Base-by-base conservation (phyloP, 805 yeast genomes). In the Grigorovia humatica region DNA sequence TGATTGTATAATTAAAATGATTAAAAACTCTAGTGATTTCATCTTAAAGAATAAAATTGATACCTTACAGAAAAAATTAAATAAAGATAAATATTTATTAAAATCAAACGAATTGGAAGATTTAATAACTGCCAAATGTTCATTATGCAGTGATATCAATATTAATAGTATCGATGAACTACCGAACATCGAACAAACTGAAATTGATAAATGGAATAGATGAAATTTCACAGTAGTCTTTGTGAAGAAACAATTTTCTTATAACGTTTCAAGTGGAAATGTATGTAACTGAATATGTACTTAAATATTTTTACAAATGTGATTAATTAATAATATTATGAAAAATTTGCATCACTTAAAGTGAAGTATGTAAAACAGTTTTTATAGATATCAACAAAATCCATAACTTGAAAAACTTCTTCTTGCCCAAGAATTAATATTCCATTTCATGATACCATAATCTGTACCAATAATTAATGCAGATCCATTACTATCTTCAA, bases 1-100 rank as follows among this genome's bases (percentile, higher is more conserved):
- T 49, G 96, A 89, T 63, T 93, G 99, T 70, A 66, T 88, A n/a
- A 78, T 85, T 7, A 76, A 78, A 52, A 71, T 71, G 42, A 78
- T 85, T 38, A 62, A 83, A 49, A 72, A 73, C 40, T 81, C 84
- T 32, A 81, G 81, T 45, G 88, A 88, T 57, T 83, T 82, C 63
- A 74, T 80, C 43, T 74, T 83, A 49, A 82, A 83, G 63, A 81
- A 79, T 61, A 72, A 78, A 35, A 77, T 86, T 51, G 80, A 80
- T 52, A 76, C 73, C 50, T 52, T 63, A 43, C 60, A 57, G 27
- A 56, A 61, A 38, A 60, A 60, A 47, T 59, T 59, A 41, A 56
- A 57, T 19, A 64, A 60, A 51, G 61, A 57, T 45, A 58, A 58
- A 40, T 61, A 55, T 44, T 46, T 46, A 20, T 63, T 61, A 9